Evolutionary conservation across 371 early-diverging fungal genomes (phyloP).

Genomic region (Rhizomucor miehei): DNA sequence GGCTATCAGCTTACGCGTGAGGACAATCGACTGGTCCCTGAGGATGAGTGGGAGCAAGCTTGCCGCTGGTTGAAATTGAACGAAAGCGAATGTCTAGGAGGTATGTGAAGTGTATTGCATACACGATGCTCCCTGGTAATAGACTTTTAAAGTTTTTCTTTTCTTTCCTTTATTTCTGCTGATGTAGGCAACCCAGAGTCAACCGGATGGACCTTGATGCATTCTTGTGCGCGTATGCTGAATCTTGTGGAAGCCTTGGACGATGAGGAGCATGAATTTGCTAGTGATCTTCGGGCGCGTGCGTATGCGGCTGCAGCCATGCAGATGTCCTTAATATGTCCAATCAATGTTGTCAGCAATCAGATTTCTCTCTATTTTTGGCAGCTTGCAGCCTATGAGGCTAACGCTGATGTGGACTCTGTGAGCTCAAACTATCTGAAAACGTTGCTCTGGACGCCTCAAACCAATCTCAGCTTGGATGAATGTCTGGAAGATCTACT

Average conservation of each 20-base stretch:
- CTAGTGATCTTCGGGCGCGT: constrained; percentile 22
- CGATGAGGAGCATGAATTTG: constrained; percentile 19
- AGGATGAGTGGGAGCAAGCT: constrained; percentile 34
- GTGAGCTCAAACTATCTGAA: constrained; percentile 17
- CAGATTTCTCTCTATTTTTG: constrained; percentile 25
- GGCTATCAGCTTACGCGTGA: constrained; percentile 33
- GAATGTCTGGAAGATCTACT: constrained; percentile 22
- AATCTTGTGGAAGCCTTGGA: constrained; percentile 37
- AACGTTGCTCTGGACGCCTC: constrained; percentile 23
- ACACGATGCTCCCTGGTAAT: background rate
- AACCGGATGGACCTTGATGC: constrained; percentile 25
- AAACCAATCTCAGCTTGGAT: constrained; percentile 9
- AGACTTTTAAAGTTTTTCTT: background rate
- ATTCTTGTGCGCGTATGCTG: constrained; percentile 36
- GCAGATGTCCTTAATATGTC: constrained; percentile 21
- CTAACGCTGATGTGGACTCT: constrained; percentile 8
- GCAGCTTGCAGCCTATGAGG: constrained; percentile 20
- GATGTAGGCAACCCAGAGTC: constrained; percentile 14
- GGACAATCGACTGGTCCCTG: constrained; percentile 12
- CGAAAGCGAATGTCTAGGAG: constrained; percentile 36
- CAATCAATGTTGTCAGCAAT: constrained; percentile 13
- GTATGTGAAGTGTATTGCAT: constrained; percentile 2
- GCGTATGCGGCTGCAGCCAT: constrained; percentile 46
- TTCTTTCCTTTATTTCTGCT: background rate
- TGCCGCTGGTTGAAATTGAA: constrained; percentile 42